Evolutionary conservation across 306 rosid genomes (phyloP).

Genomic region (Vigna hirtella): DNA sequence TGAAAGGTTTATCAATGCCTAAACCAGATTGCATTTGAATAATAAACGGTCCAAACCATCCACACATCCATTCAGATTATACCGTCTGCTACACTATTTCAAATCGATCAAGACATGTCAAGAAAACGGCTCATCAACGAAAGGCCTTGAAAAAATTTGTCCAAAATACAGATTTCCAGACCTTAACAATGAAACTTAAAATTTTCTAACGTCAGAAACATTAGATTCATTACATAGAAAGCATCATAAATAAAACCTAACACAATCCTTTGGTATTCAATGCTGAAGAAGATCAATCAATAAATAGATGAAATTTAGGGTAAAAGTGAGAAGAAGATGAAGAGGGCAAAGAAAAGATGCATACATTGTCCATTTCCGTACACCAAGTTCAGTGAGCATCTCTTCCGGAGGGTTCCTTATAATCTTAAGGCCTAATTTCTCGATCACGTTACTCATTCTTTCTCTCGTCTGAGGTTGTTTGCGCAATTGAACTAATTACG

Average conservation of each 20-base stretch:
- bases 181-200: background rate
- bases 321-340: background rate
- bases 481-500: background rate
- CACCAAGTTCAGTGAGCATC: conserved; percentile 74
- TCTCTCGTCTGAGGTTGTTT: background rate
- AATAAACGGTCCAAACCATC: no score
- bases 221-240: background rate
- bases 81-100: no score
- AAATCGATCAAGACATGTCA: background rate
- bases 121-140: background rate
- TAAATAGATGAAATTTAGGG: background rate
- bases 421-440: conserved; percentile 73
- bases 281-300: background rate
- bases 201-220: background rate
- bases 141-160: background rate
- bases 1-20: no score
- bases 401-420: conserved; percentile 74
- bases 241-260: background rate
- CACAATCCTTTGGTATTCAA: background rate
- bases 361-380: conserved; percentile 76
- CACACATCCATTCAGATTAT: no score
- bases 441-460: conserved; percentile 56
- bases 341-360: background rate
- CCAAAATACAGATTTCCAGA: background rate
- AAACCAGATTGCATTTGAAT: no score